A percentile compares a stretch with the other conserved stretches of the same genome.
These are phyloP conservation scores for Melocanna baccifera DNA, from an alignment of 176 grass and related monocot genomes.

Conservation along the genomic window DNA sequence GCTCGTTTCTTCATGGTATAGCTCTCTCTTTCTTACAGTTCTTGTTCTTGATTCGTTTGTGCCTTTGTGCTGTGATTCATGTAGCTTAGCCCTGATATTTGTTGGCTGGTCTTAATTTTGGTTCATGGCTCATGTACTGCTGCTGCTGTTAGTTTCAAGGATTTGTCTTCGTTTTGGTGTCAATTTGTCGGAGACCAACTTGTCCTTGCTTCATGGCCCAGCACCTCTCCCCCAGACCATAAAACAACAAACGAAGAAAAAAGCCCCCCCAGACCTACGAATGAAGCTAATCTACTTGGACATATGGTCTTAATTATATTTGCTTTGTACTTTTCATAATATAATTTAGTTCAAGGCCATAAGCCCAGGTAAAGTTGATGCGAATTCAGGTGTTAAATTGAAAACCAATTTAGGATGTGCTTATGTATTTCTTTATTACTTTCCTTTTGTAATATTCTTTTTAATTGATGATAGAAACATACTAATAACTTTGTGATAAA, in stretches of 20 bases:
- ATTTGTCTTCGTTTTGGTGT: background rate
- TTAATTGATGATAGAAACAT: conserved; percentile 18
- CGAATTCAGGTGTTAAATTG: background rate
- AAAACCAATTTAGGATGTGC: background rate
- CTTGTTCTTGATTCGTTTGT: background rate
- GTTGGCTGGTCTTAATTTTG: background rate
- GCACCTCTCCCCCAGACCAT: too few species aligned
- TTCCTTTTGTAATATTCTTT: conserved; percentile 6
- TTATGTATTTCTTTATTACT: conserved; percentile 13
- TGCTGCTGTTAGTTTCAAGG: background rate
- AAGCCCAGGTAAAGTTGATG: background rate
- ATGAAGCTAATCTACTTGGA: background rate
- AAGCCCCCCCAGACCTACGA: background rate
- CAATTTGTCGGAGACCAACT: background rate
- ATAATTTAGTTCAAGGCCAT: background rate
- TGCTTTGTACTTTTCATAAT: conserved; percentile 8
- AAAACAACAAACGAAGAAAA: background rate
- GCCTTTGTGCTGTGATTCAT: background rate
- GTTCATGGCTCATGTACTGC: background rate
- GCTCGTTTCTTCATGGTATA: conserved; percentile 33
- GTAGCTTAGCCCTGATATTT: background rate
- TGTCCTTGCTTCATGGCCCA: background rate
- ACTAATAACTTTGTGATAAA: conserved; percentile 10
- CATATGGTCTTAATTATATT: background rate
- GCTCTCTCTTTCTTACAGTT: background rate